Evolutionary conservation across 2,329 filamentous ascomycete species (phyloP).

Genomic region (Epichloe typhina): DNA sequence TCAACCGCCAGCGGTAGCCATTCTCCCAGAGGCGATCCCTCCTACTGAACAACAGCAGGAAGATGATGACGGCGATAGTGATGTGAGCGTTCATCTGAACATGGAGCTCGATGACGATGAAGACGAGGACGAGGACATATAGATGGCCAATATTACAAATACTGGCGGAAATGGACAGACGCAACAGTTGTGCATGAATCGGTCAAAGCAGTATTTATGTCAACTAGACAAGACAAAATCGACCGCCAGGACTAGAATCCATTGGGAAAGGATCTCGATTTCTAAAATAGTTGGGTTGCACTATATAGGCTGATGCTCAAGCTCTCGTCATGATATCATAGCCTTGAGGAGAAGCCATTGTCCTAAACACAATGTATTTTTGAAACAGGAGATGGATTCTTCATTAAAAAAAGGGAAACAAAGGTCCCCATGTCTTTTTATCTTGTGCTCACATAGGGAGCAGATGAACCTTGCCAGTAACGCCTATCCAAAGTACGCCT

Average conservation of each 20-base stretch:
- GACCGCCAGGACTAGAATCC: no score
- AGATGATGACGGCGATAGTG: constrained; percentile 31
- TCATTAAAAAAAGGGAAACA: no score
- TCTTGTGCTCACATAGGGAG: no score
- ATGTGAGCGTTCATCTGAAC: constrained; percentile 44
- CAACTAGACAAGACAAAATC: no score
- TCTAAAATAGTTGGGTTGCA: not conserved
- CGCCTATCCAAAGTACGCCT: not conserved
- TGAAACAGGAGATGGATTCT: no score
- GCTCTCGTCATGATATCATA: not conserved
- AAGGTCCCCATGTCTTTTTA: no score
- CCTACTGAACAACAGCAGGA: constrained; percentile 12
- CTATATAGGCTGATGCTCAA: not conserved
- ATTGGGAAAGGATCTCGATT: not conserved
- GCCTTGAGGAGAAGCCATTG: not conserved
- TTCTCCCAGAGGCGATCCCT: constrained; percentile 9
- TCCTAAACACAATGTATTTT: no score
- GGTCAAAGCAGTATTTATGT: no score
- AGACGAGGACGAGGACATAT: constrained; percentile 25
- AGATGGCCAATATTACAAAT: not conserved
- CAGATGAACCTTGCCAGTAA: not conserved
- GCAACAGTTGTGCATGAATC: not conserved
- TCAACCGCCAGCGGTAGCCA: constrained; percentile 7
- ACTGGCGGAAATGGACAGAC: not conserved
- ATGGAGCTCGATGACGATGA: constrained; percentile 44